Conservation (phyloP, 805 yeast species). For the Jamesozyma spencerorum region DNA sequence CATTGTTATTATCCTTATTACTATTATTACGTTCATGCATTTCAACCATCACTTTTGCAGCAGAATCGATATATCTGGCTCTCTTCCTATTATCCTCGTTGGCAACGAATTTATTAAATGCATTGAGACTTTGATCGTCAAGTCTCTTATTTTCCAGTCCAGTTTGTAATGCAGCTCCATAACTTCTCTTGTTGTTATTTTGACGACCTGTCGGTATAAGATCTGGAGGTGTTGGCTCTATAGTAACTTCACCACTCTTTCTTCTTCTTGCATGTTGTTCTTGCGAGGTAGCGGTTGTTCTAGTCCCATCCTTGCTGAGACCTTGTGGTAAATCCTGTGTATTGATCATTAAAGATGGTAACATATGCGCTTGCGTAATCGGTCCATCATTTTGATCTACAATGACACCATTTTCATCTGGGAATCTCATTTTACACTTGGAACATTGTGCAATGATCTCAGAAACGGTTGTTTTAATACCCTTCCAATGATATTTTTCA, state of each 20-base stretch:
- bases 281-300: neutral
- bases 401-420: conserved; percentile 28
- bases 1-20: neutral
- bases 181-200: neutral
- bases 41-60: conserved; percentile 4
- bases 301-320: neutral
- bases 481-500: conserved; percentile 82
- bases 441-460: conserved; percentile 68
- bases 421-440: conserved; percentile 51
- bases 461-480: conserved; percentile 80
- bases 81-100: conserved; percentile 12
- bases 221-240: conserved; percentile 1
- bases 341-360: conserved; percentile 11
- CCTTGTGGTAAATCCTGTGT: conserved; percentile 2
- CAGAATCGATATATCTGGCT: conserved; percentile 14
- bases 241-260: neutral
- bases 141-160: neutral
- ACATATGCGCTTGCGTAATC: conserved; percentile 23
- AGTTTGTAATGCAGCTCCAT: neutral
- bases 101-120: conserved; percentile 19
- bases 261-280: neutral
- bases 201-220: too few relatives aligned
- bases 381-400: conserved; percentile 13
- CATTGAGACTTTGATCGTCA: conserved; percentile 13
- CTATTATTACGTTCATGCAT: neutral